Evolutionary conservation across 306 rosid genomes (phyloP).

Genomic region (Pterocarpus macrocarpus): DNA sequence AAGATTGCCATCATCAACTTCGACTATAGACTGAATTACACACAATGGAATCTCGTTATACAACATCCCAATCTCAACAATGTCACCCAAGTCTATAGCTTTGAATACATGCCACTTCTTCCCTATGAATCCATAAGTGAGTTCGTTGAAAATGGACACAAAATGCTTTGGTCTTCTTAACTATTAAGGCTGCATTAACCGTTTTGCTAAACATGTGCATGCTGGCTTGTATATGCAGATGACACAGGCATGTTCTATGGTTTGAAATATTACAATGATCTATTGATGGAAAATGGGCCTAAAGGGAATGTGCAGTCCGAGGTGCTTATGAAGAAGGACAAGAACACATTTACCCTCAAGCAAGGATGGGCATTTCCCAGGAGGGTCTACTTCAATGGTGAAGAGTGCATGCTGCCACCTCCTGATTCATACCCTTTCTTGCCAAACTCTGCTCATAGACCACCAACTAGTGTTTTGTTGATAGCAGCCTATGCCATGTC

Average conservation of each 20-base stretch:
- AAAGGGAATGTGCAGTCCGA: slow-evolving; percentile 90
- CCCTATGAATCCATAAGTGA: slow-evolving; percentile 88
- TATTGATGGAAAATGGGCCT: slow-evolving; percentile 90
- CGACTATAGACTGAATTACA: slow-evolving; percentile 75
- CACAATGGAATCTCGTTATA: slow-evolving; percentile 83
- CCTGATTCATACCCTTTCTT: slow-evolving; percentile 87
- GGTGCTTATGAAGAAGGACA: slow-evolving; percentile 79
- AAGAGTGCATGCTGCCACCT: slow-evolving; percentile 91
- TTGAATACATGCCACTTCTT: slow-evolving; percentile 83
- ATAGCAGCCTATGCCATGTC: slow-evolving; percentile 48
- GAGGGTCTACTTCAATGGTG: slow-evolving; percentile 89
- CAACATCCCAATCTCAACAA: slow-evolving; percentile 95
- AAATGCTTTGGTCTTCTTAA: neutral
- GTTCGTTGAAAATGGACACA: slow-evolving; percentile 33
- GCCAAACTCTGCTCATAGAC: slow-evolving; percentile 68
- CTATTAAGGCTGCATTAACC: neutral
- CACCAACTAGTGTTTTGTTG: slow-evolving; percentile 36
- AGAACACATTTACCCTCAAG: slow-evolving; percentile 76
- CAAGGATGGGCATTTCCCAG: slow-evolving; percentile 99
- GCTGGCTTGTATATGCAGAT: slow-evolving; percentile 63
- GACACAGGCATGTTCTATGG: slow-evolving; percentile 98
- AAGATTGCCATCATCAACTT: slow-evolving; percentile 88
- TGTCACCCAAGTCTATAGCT: slow-evolving; percentile 91
- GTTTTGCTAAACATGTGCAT: slow-evolving; percentile 11
- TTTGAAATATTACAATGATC: slow-evolving; percentile 86